Base-by-base conservation (phyloP, 176 grass and related monocot genomes). In the Puccinellia tenuiflora region DNA sequence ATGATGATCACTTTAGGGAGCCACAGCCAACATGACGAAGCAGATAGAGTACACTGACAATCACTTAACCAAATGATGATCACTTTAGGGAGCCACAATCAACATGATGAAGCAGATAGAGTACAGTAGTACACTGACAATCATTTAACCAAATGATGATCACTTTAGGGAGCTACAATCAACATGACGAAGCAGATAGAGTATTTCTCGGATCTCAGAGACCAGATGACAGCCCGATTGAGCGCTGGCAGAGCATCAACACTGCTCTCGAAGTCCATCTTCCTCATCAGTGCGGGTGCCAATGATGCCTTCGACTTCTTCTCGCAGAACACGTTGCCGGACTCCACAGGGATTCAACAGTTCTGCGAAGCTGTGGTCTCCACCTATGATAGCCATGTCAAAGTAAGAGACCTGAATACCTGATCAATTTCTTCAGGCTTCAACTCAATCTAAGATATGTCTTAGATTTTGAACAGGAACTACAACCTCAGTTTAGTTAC, bases 301-400 rank as follows among this genome's bases (percentile, higher is more conserved):
- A 97, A 94, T 9, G 94, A 94, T 21, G 68, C 73, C 55, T 86
- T 93, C 9, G 85, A 86, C 13, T 94, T 97, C 79, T 77, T 88
- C 68, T 31, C 69, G 0, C 66, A 79, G 47, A 91, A 91, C 56
- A 71, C 52, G 24, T 77, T 75, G 2, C 91, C 63, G 4, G 88
- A 86, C 84, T 81, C 71, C 62, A 90, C 85, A 0, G 40, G 17
- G 0, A 25, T 86, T 3, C 64, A 73, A 62, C 84, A 87, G 48
- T 97, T 93, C 82, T 75, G 56, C 11, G 84, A 86, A 57, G 50
- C 84, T 31, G 9, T 93, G n/a, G 48, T 90, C 11, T 88, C 91
- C 24, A 93, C 88, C 0, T 97, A 88, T 40, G 81, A 91, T 15
- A 91, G 68, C 16, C 89, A 93, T 75, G 73, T 93, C 84, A 90